Evolutionary conservation across 106 monocot genomes (phyloP), one percentile per base, ranked within the genome.

Genomic region (Apostasia shenzhenica): DNA sequence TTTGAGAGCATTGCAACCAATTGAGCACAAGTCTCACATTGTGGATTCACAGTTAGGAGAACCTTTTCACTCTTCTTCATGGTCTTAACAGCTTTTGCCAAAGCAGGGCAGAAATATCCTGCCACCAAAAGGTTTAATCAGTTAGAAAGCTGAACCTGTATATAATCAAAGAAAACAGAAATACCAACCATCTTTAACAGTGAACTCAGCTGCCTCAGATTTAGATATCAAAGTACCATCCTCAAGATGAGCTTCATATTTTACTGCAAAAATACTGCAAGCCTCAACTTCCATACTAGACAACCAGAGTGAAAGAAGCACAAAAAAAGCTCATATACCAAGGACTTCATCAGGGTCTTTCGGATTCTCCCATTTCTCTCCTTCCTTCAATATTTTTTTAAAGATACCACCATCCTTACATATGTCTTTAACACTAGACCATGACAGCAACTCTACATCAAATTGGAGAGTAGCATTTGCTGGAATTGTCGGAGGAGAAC

Each of bases 51-150:
- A 11, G 88, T 81, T 38, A 92, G 88, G 38, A 92, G 82, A 42
- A 81, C 92, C 57, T 85, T 88, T 69, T 92, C 92, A 9, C 65
- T 74, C 72, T 88, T 88, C 83, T 85, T 88, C 92, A 92, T 88
- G 37, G 85, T 88, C 60, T 85, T 88, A 9, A 92, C 85, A 75
- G 83, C 88, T 63, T 85, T 92, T 8, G 78, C 47, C 3, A 92
- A 8, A 2, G 92, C 92, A 59, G 83, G 85, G 66, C 88, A 88
- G 67, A 88, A 85, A 6, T 69, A 75, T 3, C 88, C 92, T 92
- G 71, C 9, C 14, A 11, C 37, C 14, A 40, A 68, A 49, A 67
- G 9, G 39, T 54, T 45, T 47, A 0, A 12, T 7, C 12, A 1
- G 2, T 13, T 63, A 53, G 13, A 14, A 2, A 50, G 54, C 67